Evolutionary conservation across 2,329 filamentous ascomycete genomes (phyloP), one percentile per base, ranked within the genome.

Genomic region (Magnaporthales sp.): DNA sequence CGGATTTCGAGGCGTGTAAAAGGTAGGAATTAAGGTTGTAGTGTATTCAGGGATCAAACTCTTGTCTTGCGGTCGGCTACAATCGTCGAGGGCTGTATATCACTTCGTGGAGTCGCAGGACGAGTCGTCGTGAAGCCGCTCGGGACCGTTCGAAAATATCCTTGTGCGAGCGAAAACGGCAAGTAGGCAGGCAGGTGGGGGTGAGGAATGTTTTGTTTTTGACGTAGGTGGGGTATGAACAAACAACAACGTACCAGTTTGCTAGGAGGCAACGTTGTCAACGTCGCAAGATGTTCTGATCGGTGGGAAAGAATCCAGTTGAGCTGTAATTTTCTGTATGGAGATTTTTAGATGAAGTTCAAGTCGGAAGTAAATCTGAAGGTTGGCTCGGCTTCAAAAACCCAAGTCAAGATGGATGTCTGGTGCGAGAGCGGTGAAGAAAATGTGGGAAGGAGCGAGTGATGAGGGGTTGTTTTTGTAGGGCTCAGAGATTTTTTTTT

Each of bases 401-500:
- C 13, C n/a, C n/a, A 58, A 58, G 22, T 22, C 11, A 58, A 58
- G 22, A 58, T 8, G 13, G 13, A 38, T 8, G 13, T 38, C n/a
- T 58, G 13, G 22, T 24, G 54, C 13, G 54, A 58, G 24, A 58
- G 54, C 54, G 54, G 54, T 58, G 22, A 58, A 27, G 54, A 58
- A 58, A 24, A 24, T 58, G 54, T 58, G 54, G 54, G 54, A 58
- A 58, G 54, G 54, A 27, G n/a, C 54, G 54, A 27, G 54, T 15
- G 54, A 27, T 58, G 54, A 58, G 54, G 54, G 54, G 54, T 58
- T 58, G 54, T 58, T 58, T 58, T 58, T 58, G 54, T 58, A 58
- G 54, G 54, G 54, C 54, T 58, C 22, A 15, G 26, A 58, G n/a
- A n/a, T 24, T 10, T 58, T 58, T 58, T 58, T 56, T 56, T 56